Evolutionary conservation across 2,329 filamentous ascomycete species (phyloP).

Genomic region (Monilinia vaccinii-corymbosi): DNA sequence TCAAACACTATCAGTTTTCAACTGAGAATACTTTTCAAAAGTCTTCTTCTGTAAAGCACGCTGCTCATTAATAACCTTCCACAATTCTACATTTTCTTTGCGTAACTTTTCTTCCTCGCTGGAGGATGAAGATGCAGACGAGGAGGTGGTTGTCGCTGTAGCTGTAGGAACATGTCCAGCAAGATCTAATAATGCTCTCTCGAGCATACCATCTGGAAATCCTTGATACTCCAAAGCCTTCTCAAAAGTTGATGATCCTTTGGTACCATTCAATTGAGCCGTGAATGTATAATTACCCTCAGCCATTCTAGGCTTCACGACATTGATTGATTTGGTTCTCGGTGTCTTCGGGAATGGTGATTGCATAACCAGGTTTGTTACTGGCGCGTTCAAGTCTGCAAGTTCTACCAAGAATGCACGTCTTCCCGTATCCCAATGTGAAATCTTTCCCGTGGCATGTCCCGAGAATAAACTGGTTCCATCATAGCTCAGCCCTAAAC

Average conservation of each 20-base stretch:
- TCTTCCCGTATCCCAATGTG: conserved; percentile 64
- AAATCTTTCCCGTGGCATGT: conserved; percentile 68
- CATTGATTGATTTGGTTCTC: conserved; percentile 43
- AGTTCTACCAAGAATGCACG: conserved; percentile 24
- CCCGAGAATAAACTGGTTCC: conserved; percentile 72
- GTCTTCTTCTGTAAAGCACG: conserved; percentile 36
- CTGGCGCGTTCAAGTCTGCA: conserved; percentile 57
- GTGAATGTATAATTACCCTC: conserved; percentile 57
- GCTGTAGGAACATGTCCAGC: conserved; percentile 16
- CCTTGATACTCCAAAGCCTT: conserved; percentile 18
- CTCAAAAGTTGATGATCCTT: conserved; percentile 15
- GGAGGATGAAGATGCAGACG: conserved; percentile 17
- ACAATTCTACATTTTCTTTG: conserved; percentile 38
- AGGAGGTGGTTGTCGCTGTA: neutral
- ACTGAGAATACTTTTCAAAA: conserved; percentile 25
- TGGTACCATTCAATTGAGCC: conserved; percentile 46
- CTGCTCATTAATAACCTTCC: conserved; percentile 38
- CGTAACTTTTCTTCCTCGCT: conserved; percentile 30
- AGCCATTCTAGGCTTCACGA: conserved; percentile 74
- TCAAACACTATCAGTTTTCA: conserved; percentile 21
- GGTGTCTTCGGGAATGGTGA: conserved; percentile 44
- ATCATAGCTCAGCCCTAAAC: conserved; percentile 71
- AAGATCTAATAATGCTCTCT: conserved; percentile 42
- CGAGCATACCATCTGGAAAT: conserved; percentile 33
- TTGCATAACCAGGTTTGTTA: conserved; percentile 73